A percentile compares a stretch with the other conserved stretches of the same genome.
These are phyloP conservation scores for Cladosporium sphaerospermum DNA, from an alignment of 2,329 filamentous ascomycete species.

Conservation along the genomic window DNA sequence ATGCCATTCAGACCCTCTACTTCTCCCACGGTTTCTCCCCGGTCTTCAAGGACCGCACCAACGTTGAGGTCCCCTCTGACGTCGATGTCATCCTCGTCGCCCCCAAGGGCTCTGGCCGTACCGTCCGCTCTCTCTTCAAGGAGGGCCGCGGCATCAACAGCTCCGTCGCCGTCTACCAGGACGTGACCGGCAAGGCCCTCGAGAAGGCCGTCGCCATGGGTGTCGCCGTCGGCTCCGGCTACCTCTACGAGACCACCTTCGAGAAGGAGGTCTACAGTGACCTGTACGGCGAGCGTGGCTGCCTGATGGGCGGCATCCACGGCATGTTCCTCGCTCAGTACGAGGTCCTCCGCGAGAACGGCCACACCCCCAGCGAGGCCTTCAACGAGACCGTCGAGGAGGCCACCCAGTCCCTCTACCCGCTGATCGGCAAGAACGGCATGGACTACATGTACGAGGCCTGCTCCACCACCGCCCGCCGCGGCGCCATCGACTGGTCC, in stretches of 20 bases:
- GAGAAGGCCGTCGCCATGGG: slow-evolving; percentile 96
- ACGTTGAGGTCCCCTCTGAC: slow-evolving; percentile 91
- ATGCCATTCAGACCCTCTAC: slow-evolving; percentile 73
- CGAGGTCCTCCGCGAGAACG: slow-evolving; percentile 97
- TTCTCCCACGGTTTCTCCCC: slow-evolving; percentile 99
- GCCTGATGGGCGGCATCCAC: slow-evolving; percentile 99
- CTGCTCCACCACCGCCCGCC: slow-evolving; percentile 96
- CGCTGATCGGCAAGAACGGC: slow-evolving; percentile 90
- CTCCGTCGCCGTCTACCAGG: slow-evolving; percentile 96
- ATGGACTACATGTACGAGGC: slow-evolving; percentile 99
- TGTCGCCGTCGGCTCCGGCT: slow-evolving; percentile 93
- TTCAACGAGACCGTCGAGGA: slow-evolving; percentile 99
- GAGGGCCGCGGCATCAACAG: slow-evolving; percentile 99
- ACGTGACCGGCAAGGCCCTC: slow-evolving; percentile 94
- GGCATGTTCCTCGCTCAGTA: slow-evolving; percentile 99
- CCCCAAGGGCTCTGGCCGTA: slow-evolving; percentile 97
- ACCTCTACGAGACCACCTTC: slow-evolving; percentile 99
- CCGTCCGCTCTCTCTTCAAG: slow-evolving; percentile 96
- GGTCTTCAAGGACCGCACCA: slow-evolving; percentile 99
- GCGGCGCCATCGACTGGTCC: slow-evolving; percentile 98
- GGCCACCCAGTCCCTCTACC: slow-evolving; percentile 96
- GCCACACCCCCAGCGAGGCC: slow-evolving; percentile 94
- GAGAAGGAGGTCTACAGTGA: slow-evolving; percentile 99
- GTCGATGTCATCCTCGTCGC: slow-evolving; percentile 99
- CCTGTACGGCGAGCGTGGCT: slow-evolving; percentile 98